Conservation (phyloP, 371 early-diverging fungal species). For the Dinochytrium kinnereticum region DNA sequence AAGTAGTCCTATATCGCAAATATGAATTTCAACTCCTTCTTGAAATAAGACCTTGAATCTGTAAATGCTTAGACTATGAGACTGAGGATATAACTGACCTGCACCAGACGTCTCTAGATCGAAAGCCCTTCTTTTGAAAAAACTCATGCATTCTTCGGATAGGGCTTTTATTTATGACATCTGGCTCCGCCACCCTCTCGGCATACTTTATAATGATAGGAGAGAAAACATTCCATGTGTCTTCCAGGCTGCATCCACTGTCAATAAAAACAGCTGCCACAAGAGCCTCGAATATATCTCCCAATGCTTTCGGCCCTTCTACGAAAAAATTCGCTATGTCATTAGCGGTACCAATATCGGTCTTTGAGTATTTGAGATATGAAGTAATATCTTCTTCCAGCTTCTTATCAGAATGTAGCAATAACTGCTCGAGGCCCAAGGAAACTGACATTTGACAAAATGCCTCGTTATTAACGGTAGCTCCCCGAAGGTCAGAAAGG, state of each 20-base stretch:
- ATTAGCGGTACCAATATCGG: not conserved
- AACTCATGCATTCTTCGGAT: conserved; percentile 46
- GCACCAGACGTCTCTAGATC: conserved; percentile 40
- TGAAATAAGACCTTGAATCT: not conserved
- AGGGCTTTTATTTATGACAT: conserved; percentile 43
- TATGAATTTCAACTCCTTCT: not conserved
- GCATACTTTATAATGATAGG: conserved; percentile 42
- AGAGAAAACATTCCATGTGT: conserved; percentile 31
- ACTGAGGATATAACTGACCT: conserved; percentile 18
- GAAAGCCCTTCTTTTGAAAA: conserved; percentile 45
- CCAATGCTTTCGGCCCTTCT: conserved; percentile 54
- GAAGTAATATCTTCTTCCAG: conserved; percentile 29
- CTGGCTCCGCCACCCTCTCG: conserved; percentile 38
- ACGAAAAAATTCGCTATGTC: not conserved
- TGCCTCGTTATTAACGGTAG: conserved; percentile 85
- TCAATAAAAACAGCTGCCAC: conserved; percentile 88
- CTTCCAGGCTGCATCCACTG: conserved; percentile 67
- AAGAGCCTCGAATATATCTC: conserved; percentile 48
- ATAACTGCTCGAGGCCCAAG: conserved; percentile 36
- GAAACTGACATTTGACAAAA: conserved; percentile 41
- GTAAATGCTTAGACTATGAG: not conserved
- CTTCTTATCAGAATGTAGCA: conserved; percentile 21
- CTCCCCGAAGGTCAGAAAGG: conserved; percentile 80
- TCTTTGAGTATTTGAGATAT: conserved; percentile 29
- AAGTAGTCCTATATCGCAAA: conserved; percentile 22